Evolutionary conservation across 2,329 filamentous ascomycete species (phyloP), one percentile per base, ranked within the genome.

Genomic region (Epichloe elymi): DNA sequence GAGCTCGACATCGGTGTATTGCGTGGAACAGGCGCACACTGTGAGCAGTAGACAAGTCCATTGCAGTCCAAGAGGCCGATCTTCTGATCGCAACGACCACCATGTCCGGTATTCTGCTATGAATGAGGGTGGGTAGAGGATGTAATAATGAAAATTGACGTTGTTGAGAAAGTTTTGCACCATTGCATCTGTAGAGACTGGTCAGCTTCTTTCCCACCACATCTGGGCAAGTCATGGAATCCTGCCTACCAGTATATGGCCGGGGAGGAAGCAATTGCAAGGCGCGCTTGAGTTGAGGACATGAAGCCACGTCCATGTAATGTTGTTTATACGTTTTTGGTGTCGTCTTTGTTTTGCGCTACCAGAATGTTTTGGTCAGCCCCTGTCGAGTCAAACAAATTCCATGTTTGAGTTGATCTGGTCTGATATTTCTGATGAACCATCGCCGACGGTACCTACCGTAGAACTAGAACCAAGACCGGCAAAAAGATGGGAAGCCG

Each of bases 101-200:
- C 67, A 70, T 14, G 56, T 51, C 36, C 62, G 57, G 42, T 70
- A 69, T 23, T 69, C 65, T 37, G 64, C 60, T 12, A 67, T 37
- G 37, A 70, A 69, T 5, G 59, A 57, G 0, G 61, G 54, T 0
- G 67, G 64, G 49, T 70, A 67, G 33, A 68, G 55, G 46, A 69
- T 64, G 52, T 69, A 69, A 59, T 67, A 66, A 52, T 69, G 66
- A 47, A 60, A 69, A 52, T 70, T 70, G 54, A 65, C 66, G 40
- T 62, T 60, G 46, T 60, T 59, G 14, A 70, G 56, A 49, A 69
- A 70, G 55, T 67, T 67, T 39, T 70, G 63, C 10, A 70, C 61
- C 6, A 70, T 58, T 10, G 56, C 57, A 51, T 69, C 67, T 70
- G 35, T 26, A 30, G 37, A 40, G 5, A 11, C n/a, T 41, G 20